A percentile compares a stretch with the other conserved stretches of the same genome.
Evolutionary conservation across 148 eudicot genomes (phyloP).

Genomic region (Rhododendron williamsianum): DNA sequence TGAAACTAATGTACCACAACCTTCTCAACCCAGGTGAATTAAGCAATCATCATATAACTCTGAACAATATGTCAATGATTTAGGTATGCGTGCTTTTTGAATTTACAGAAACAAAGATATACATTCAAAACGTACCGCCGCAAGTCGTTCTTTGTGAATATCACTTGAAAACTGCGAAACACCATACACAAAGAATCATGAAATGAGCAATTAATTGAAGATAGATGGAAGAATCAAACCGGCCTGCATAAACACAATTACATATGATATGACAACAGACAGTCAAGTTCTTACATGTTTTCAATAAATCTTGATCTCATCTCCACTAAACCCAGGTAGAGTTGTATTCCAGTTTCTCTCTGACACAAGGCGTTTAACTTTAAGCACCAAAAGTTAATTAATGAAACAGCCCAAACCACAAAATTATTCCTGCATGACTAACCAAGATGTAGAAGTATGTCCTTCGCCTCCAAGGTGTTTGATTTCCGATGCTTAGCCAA

Average conservation of each 20-base stretch:
- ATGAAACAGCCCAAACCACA: not conserved
- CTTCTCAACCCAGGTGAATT: not conserved
- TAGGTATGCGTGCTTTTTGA: not conserved
- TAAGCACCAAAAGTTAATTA: not conserved
- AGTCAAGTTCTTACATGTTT: conserved; percentile 54
- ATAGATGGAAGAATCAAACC: not conserved
- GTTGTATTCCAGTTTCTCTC: conserved; percentile 91
- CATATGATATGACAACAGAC: not conserved
- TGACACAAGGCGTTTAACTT: conserved; percentile 21
- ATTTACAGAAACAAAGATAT: not conserved
- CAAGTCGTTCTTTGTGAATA: conserved; percentile 60
- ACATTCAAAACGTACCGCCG: conserved; percentile 43
- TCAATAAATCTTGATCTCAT: conserved; percentile 64
- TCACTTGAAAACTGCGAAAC: conserved; percentile 54
- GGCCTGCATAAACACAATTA: not conserved
- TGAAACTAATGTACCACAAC: not conserved
- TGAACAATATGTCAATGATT: not conserved
- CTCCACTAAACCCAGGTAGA: conserved; percentile 84
- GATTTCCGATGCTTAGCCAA: conserved; percentile 96
- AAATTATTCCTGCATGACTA: conserved; percentile 21
- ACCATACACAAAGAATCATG: not conserved
- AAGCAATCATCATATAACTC: not conserved
- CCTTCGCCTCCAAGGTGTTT: conserved; percentile 80
- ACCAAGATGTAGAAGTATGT: conserved; percentile 90
- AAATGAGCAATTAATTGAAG: not conserved